Evolutionary conservation across 768 basidiomycete species (phyloP), one percentile per base, ranked within the genome.

Genomic region (Cubamyces sp.): DNA sequence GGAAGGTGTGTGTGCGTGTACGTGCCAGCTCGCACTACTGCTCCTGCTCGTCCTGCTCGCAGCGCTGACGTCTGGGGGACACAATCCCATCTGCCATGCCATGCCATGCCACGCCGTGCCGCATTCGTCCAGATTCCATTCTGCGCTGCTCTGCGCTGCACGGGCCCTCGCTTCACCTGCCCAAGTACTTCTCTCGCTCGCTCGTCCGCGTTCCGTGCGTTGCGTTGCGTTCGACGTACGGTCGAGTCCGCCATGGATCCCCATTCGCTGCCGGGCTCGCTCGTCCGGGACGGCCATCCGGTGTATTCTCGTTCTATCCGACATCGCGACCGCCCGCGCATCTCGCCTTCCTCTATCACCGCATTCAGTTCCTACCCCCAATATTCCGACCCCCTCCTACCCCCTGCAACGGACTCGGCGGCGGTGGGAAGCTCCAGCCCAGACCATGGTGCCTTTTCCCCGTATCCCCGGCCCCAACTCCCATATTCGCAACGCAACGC

Each of bases 21-120:
- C 34, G 34, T 34, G 47, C 18, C 46, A n/a, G 16, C 50, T 15
- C 25, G 21, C 41, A 15, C 45, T 42, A 30, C 28, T 41, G 37
- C 30, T 19, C 23, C 41, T 51, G 55, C 23, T 39, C 47, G 61
- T 58, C 57, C 47, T 50, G 37, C 52, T 57, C 58, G 63, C 34
- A 34, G 34, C 34, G 34, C 58, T 64, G 63, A 64, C 63, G 63
- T 64, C 51, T 64, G 63, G 63, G 63, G 63, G n/a, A n/a, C 45
- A 26, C 63, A 50, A 57, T 49, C 21, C 52, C 16, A 23, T 34
- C 34, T 34, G 34, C 34, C 1, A 11, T 34, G 34, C 34, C 34
- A 11, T 34, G 34, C 34, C 34, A 11, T 34, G 28, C 28, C 28
- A 34, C 34, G 11, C 34, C n/a, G n/a, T n/a, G n/a, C n/a, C n/a